Conservation (phyloP, 495 filamentous ascomycete species). For the Corynascus novoguineensis region DNA sequence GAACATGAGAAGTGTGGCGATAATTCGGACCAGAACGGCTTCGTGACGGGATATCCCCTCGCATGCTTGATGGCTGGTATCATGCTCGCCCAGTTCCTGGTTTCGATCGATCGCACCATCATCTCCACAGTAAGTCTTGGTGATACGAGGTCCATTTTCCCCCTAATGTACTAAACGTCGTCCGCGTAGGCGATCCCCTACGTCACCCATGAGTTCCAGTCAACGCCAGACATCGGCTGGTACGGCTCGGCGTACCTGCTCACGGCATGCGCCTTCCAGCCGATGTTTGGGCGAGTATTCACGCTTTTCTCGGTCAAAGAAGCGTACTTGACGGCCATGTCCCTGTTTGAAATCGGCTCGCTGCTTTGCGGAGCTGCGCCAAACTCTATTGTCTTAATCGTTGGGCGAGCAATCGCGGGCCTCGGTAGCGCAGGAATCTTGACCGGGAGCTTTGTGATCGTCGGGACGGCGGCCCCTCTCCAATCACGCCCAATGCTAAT, state of each 20-base stretch:
- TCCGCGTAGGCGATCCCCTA: constrained; percentile 23
- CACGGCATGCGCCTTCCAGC: constrained; percentile 39
- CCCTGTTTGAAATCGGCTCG: constrained; percentile 50
- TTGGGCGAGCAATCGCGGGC: constrained; percentile 55
- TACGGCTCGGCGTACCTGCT: constrained; percentile 53
- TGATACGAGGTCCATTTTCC: not conserved
- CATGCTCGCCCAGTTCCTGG: constrained; percentile 36
- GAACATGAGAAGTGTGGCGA: too few relatives aligned
- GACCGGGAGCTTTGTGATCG: constrained; percentile 42
- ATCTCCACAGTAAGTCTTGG: constrained; percentile 36
- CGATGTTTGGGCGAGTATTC: constrained; percentile 50
- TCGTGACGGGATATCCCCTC: constrained; percentile 29
- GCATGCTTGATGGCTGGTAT: constrained; percentile 31
- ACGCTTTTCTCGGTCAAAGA: constrained; percentile 41
- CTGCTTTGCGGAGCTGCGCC: constrained; percentile 51
- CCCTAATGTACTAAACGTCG: constrained; percentile 5
- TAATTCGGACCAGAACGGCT: constrained; percentile 19
- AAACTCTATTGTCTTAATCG: constrained; percentile 47
- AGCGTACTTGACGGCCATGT: constrained; percentile 37
- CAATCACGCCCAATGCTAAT: constrained; percentile 40
- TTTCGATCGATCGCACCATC: constrained; percentile 41
- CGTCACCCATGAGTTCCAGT: constrained; percentile 45
- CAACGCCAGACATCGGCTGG: constrained; percentile 49
- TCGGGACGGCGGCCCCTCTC: constrained; percentile 46
- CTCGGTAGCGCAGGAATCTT: constrained; percentile 42